Conservation (phyloP, 1,139 yeast genomes). For the Protomyces pachydermus region DNA sequence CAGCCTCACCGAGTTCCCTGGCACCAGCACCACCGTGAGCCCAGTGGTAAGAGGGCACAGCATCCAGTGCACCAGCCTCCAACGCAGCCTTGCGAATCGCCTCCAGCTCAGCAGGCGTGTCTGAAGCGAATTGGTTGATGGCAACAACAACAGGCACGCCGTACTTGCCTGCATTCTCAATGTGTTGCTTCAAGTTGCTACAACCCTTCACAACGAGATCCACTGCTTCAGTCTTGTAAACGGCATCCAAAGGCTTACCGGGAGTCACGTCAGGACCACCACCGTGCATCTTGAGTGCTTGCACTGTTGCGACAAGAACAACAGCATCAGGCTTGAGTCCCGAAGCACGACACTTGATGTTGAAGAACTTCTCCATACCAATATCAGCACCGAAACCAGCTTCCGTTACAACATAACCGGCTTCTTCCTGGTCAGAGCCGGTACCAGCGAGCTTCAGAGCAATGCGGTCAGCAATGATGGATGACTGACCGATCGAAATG, state of each 20-base stretch:
- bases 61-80: slow-evolving; percentile 92
- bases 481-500: slow-evolving; percentile 61
- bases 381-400: slow-evolving; percentile 98
- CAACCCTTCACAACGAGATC: slow-evolving; percentile 82
- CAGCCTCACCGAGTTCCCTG: slow-evolving; percentile 77
- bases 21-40: slow-evolving; percentile 98
- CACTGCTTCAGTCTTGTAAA: slow-evolving; percentile 76
- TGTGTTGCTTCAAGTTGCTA: slow-evolving; percentile 86
- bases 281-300: slow-evolving; percentile 96
- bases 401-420: slow-evolving; percentile 92
- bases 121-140: slow-evolving; percentile 84
- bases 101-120: slow-evolving; percentile 75
- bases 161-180: slow-evolving; percentile 74
- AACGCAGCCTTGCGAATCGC: slow-evolving; percentile 77
- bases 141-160: slow-evolving; percentile 96
- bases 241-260: slow-evolving; percentile 84
- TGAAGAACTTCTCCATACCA: slow-evolving; percentile 98
- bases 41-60: slow-evolving; percentile 95
- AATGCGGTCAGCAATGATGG: slow-evolving; percentile 91
- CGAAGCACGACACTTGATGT: slow-evolving; percentile 91
- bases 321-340: slow-evolving; percentile 89
- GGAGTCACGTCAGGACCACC: slow-evolving; percentile 98
- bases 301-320: slow-evolving; percentile 92
- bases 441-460: slow-evolving; percentile 90
- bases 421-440: slow-evolving; percentile 54